Evolutionary conservation across 352 stramenopile genomes (phyloP), one percentile per base, ranked within the genome.

Genomic region (Phytophthora crassamura): DNA sequence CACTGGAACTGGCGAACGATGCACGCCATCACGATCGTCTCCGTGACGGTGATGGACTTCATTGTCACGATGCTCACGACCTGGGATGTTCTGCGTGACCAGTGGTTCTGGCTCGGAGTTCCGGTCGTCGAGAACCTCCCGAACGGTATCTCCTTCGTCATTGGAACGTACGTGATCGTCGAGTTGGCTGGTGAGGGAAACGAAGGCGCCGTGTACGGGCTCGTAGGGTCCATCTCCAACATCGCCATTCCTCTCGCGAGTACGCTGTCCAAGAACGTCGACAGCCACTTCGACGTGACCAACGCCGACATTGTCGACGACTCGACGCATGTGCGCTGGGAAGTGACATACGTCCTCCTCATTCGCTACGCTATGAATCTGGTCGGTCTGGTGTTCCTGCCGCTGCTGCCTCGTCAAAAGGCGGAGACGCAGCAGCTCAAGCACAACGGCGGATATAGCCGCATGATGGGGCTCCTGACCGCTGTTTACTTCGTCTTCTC

Each of bases 61-160:
- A 61, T 75, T 18, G 64, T 74, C 25, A 67, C 67, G 1, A 61
- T 82, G 36, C 41, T 79, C 10, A 75, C 69, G 0, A 72, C 59
- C 1, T 86, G 74, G 72, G 72, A 73, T 30, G 53, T 81, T 0
- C 4, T 82, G 7, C 75, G 78, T 20, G 73, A 72, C 52, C 69
- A 80, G 50, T 87, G 78, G 78, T 84, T 86, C 45, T 83, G 67
- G 66, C 48, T 84, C 14, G 77, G 72, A 9, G 64, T 75, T 12
- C 64, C 74, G 0, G 47, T 84, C 20, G 51, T 75, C 4, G 69
- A 77, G 39, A 71, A 75, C 22, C 51, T 84, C 7, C 72, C 75
- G 10, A 53, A 58, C 20, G 75, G 68, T 18, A 75, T 87, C 18
- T 54, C 61, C 28, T 87, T 76, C 16, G 72, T 87, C 10, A 71